Evolutionary conservation across 1,284 basidiomycete genomes (phyloP).

Genomic region (Psilocybe mexicana): DNA sequence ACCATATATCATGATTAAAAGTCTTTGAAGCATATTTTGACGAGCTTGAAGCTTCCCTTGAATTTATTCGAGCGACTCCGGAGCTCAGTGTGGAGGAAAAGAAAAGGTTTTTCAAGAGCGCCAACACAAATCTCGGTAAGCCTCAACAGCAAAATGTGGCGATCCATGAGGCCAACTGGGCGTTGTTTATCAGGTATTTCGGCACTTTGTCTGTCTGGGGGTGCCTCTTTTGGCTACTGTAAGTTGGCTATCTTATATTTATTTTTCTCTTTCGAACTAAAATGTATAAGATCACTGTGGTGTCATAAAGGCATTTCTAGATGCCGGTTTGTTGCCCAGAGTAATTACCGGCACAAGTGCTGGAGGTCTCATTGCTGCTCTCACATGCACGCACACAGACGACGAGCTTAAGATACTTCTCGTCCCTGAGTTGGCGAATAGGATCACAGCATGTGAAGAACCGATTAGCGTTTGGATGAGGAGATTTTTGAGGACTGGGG

Average conservation of each 20-base stretch:
- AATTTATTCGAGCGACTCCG: slow-evolving; percentile 72
- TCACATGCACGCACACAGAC: slow-evolving; percentile 87
- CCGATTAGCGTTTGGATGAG: slow-evolving; percentile 76
- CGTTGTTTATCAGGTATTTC: slow-evolving; percentile 40
- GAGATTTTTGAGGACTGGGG: slow-evolving; percentile 86
- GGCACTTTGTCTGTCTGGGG: slow-evolving; percentile 92
- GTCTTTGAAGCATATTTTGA: slow-evolving; percentile 65
- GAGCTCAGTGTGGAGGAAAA: slow-evolving; percentile 88
- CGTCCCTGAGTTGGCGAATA: slow-evolving; percentile 81
- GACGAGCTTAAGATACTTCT: slow-evolving; percentile 82
- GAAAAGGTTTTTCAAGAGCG: slow-evolving; percentile 86
- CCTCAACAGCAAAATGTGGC: neutral
- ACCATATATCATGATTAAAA: neutral
- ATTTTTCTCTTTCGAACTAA: neutral
- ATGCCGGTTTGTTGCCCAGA: slow-evolving; percentile 84
- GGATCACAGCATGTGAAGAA: slow-evolving; percentile 92
- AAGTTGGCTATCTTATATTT: slow-evolving; percentile 26
- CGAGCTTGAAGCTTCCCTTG: slow-evolving; percentile 76
- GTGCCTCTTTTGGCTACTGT: slow-evolving; percentile 94
- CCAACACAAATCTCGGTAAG: slow-evolving; percentile 88
- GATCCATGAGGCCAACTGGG: neutral
- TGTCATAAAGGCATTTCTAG: slow-evolving; percentile 89
- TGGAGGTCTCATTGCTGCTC: slow-evolving; percentile 86
- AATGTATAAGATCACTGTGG: slow-evolving; percentile 76
- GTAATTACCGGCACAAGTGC: slow-evolving; percentile 94